phyloP scores from a whole-genome alignment of 768 basidiomycete genomes.

The Russula sp. region DNA sequence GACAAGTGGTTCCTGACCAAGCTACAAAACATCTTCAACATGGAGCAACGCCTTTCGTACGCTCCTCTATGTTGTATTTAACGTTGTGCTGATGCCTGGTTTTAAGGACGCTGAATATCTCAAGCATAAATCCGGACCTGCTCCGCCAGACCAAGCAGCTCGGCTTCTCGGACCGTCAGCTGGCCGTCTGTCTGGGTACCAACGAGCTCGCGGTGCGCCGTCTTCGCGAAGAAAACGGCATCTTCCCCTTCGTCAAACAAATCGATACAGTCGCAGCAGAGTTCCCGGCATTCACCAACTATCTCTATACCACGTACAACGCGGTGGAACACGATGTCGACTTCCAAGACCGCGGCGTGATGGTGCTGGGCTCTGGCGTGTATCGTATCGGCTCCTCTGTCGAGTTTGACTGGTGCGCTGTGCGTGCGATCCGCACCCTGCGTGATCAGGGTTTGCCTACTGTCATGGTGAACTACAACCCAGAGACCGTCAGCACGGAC shows the following conservation, averaged over 20 bases:
- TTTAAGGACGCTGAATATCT: slow-evolving; percentile 54
- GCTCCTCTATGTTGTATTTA: slow-evolving; percentile 29
- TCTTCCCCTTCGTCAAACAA: slow-evolving; percentile 93
- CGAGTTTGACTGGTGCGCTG: slow-evolving; percentile 99
- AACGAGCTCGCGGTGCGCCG: slow-evolving; percentile 92
- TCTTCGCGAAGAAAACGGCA: slow-evolving; percentile 75
- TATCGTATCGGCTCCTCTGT: slow-evolving; percentile 99
- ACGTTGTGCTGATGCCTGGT: slow-evolving; percentile 5
- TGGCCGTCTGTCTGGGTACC: slow-evolving; percentile 77
- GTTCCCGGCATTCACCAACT: slow-evolving; percentile 98
- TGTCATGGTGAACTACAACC: slow-evolving; percentile 99
- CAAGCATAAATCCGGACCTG: slow-evolving; percentile 53
- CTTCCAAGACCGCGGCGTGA: slow-evolving; percentile 89
- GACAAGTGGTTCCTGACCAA: slow-evolving; percentile 98
- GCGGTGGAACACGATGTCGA: slow-evolving; percentile 88
- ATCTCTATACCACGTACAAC: slow-evolving; percentile 97
- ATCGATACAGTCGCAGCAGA: slow-evolving; percentile 99
- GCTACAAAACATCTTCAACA: slow-evolving; percentile 74
- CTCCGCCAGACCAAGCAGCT: slow-evolving; percentile 86
- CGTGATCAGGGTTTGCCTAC: slow-evolving; percentile 93
- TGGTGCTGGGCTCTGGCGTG: slow-evolving; percentile 96
- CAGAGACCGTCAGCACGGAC: slow-evolving; percentile 97
- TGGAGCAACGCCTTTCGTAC: slow-evolving; percentile 74
- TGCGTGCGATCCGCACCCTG: slow-evolving; percentile 91
- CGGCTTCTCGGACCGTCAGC: slow-evolving; percentile 92